A percentile compares a stretch with the other conserved stretches of the same genome.
Evolutionary conservation across 169 alveolate genomes (phyloP).

Genomic region (Toxoplasma gondii): DNA sequence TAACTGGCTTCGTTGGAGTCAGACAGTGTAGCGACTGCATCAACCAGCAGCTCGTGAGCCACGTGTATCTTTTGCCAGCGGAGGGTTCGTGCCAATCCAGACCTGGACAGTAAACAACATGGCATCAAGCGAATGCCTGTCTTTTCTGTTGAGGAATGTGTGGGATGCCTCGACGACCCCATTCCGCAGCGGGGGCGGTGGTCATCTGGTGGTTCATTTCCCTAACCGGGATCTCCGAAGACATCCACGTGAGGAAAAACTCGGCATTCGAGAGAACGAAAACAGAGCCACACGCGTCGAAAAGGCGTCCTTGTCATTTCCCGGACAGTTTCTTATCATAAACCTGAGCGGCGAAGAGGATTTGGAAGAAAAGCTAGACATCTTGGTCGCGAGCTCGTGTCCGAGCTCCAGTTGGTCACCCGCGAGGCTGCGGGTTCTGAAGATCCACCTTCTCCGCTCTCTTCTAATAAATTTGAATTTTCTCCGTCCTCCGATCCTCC

Average conservation of each 20-base stretch:
- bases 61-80: too few species aligned
- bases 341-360: not conserved
- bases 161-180: not conserved
- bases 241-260: not conserved
- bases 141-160: not conserved
- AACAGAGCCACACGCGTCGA: not conserved
- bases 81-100: not conserved
- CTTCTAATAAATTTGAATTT: not conserved
- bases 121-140: not conserved
- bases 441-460: conserved; percentile 2
- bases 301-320: not conserved
- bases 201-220: not conserved
- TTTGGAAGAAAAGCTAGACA: not conserved
- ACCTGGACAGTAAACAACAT: not conserved
- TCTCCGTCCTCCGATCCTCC: not conserved
- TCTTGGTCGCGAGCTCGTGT: not conserved
- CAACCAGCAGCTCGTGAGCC: too few species aligned
- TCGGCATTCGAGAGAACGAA: not conserved
- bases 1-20: too few species aligned
- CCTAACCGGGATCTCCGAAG: not conserved
- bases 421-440: not conserved
- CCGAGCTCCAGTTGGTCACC: not conserved
- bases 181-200: not conserved
- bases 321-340: not conserved
- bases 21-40: too few species aligned